phyloP scores from a whole-genome alignment of 192 early-diverging fungal genomes.

The Funneliformis mosseae region DNA sequence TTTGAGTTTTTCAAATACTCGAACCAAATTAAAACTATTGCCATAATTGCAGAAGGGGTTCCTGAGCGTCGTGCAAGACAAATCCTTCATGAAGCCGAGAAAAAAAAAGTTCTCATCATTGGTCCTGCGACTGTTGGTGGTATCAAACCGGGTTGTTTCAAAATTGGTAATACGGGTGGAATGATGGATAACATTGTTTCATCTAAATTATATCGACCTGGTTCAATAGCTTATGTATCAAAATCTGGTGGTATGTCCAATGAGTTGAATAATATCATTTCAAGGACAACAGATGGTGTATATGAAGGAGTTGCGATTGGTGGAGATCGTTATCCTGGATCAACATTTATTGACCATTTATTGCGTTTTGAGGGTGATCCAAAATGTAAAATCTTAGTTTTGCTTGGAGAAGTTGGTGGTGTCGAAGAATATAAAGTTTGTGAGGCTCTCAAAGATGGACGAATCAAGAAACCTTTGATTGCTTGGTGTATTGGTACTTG shows the following conservation, averaged over 20 bases:
- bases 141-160: constrained; percentile 99
- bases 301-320: constrained; percentile 99
- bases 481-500: constrained; percentile 99
- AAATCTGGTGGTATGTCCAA: constrained; percentile 99
- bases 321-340: constrained; percentile 97
- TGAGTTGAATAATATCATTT: constrained; percentile 99
- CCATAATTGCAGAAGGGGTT: constrained; percentile 99
- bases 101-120: constrained; percentile 83
- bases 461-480: constrained; percentile 97
- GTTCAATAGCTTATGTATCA: constrained; percentile 97
- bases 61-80: constrained; percentile 95
- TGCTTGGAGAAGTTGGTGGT: constrained; percentile 98
- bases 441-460: constrained; percentile 83
- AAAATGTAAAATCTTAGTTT: constrained; percentile 89
- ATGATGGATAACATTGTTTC: constrained; percentile 99
- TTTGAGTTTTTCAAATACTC: constrained; percentile 81
- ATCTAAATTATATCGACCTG: constrained; percentile 95
- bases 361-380: constrained; percentile 93
- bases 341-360: constrained; percentile 98
- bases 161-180: constrained; percentile 99
- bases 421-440: constrained; percentile 96
- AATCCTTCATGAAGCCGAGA: constrained; percentile 82
- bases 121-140: constrained; percentile 99
- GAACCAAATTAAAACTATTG: constrained; percentile 87
- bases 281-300: constrained; percentile 94